A percentile compares a stretch with the other conserved stretches of the same genome.
These are phyloP conservation scores for Uncinocarpus reesii DNA, from an alignment of 2,329 filamentous ascomycete genomes.

Conservation along the genomic window DNA sequence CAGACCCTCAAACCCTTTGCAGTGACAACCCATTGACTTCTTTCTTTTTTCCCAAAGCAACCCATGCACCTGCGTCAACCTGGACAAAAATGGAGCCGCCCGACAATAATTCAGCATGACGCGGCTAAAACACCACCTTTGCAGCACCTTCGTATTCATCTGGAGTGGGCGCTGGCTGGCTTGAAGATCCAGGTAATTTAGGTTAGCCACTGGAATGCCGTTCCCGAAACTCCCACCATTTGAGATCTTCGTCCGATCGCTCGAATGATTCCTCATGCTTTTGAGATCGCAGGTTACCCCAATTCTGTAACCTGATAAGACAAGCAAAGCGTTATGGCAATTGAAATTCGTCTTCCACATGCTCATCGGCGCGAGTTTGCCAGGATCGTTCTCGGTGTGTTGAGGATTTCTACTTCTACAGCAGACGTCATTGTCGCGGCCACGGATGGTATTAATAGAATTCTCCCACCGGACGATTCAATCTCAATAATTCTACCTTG, in stretches of 20 bases:
- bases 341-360: not conserved
- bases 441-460: no score
- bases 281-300: not conserved
- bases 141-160: not conserved
- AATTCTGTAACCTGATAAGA: not conserved
- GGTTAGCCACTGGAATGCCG: not conserved
- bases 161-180: not conserved
- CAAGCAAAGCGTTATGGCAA: not conserved
- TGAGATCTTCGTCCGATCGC: constrained; percentile 9
- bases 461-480: no score
- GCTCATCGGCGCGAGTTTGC: no score
- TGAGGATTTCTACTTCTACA: no score
- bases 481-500: no score
- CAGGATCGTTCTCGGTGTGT: no score
- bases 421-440: no score
- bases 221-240: not conserved
- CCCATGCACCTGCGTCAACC: not conserved
- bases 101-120: not conserved
- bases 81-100: not conserved
- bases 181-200: constrained; percentile 6
- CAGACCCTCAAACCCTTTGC: no score
- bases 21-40: no score
- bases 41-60: not conserved
- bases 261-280: constrained; percentile 8
- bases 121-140: constrained; percentile 5